phyloP scores from a whole-genome alignment of 2,329 filamentous ascomycete genomes.

The Juglanconis sp. region DNA sequence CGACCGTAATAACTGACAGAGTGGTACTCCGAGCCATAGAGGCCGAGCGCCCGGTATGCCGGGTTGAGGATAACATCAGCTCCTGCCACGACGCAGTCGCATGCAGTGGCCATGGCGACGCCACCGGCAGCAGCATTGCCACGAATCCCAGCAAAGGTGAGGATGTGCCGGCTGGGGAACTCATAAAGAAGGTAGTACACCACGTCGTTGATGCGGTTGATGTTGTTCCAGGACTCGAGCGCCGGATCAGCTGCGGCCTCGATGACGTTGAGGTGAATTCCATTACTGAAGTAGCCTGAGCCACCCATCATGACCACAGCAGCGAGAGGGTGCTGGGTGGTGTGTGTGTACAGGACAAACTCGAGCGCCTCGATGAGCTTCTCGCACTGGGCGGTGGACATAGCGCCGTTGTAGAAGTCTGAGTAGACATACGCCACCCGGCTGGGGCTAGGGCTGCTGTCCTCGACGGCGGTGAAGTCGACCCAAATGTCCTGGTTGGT shows the following conservation, averaged over 20 bases:
- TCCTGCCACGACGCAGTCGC: constrained; percentile 34
- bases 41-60: constrained; percentile 36
- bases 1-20: constrained; percentile 36
- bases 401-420: constrained; percentile 42
- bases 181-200: constrained; percentile 35
- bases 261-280: constrained; percentile 42
- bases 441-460: constrained; percentile 6
- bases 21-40: constrained; percentile 40
- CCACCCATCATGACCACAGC: constrained; percentile 39
- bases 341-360: constrained; percentile 30
- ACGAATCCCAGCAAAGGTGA: constrained; percentile 36
- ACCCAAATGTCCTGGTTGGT: constrained; percentile 40
- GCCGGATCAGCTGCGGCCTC: constrained; percentile 35
- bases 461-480: constrained; percentile 29
- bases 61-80: constrained; percentile 37
- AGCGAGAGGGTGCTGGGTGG: constrained; percentile 26
- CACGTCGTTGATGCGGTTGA: constrained; percentile 42
- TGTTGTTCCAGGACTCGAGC: constrained; percentile 39
- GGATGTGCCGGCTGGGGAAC: constrained; percentile 32
- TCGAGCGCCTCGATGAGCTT: constrained; percentile 34
- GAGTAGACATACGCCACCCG: constrained; percentile 38
- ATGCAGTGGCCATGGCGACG: constrained; percentile 39
- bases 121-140: constrained; percentile 41
- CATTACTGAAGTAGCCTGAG: constrained; percentile 39
- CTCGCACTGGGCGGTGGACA: constrained; percentile 37